These are phyloP conservation scores for Solanum virginianum DNA, from an alignment of 257 asterid species.

Conservation along the genomic window DNA sequence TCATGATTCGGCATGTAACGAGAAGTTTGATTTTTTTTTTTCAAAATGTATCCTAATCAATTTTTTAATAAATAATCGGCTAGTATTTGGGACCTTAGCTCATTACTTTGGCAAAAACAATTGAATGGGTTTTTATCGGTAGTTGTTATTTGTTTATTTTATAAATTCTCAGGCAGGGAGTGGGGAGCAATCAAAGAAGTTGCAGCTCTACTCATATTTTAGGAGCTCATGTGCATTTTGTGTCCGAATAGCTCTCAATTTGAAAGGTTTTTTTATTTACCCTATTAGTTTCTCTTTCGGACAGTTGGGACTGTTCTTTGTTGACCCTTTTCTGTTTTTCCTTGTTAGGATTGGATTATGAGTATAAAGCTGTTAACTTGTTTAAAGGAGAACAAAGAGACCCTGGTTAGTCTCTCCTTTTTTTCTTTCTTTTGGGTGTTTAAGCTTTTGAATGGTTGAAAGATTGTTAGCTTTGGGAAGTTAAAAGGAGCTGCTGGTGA, in stretches of 20 bases:
- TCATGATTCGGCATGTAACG: no score
- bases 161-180: not conserved
- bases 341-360: constrained; percentile 52
- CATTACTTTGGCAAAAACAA: not conserved
- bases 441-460: not conserved
- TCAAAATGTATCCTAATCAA: no score
- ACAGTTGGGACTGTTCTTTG: not conserved
- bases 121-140: not conserved
- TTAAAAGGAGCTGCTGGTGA: not conserved
- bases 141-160: not conserved
- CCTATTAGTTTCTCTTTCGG: not conserved
- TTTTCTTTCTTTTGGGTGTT: not conserved
- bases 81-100: no score
- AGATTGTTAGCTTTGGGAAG: not conserved
- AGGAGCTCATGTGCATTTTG: constrained; percentile 79
- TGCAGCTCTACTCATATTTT: constrained; percentile 72
- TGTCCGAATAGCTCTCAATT: constrained; percentile 65
- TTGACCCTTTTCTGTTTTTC: not conserved
- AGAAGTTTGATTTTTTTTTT: no score
- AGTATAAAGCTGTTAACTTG: constrained; percentile 60
- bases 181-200: constrained; percentile 26
- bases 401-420: constrained; percentile 38
- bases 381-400: constrained; percentile 59
- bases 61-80: no score
- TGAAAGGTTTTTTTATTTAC: constrained; percentile 32